Evolutionary conservation across 179 eudicot species (phyloP), one percentile per base, ranked within the genome.

Genomic region (Sideroxylon spinosum): DNA sequence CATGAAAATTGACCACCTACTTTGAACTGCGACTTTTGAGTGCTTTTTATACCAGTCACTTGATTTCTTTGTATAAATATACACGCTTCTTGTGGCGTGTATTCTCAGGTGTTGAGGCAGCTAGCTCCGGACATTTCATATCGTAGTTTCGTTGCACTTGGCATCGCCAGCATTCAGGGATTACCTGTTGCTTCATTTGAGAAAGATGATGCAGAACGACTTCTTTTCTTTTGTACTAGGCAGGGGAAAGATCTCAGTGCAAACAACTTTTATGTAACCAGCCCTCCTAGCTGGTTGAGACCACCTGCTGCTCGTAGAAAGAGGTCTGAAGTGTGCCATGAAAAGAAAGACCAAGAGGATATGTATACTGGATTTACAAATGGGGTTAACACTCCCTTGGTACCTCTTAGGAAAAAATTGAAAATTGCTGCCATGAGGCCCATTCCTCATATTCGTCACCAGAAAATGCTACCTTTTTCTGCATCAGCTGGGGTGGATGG

Each of bases 341-440:
- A 83, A 50, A 50, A 12, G 55, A 12, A 50, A 50, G 55, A 50
- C 13, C n/a, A 17, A 13, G 19, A 13, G 16, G 60, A 80, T 73
- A 84, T 79, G 78, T 78, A 74, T 37, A 37, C 79, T 65, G 74
- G 75, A 78, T 79, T 82, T n/a, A 68, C 61, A 13, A 90, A 93
- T 79, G 94, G 92, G 71, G 46, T 76, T 19, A 78, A 68, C 46
- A 79, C 11, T 61, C 84, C 90, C 4, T 48, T 56, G 20, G 84
- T 74, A 49, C 83, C 90, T 61, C 61, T 69, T 52, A 85, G 88
- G 70, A 87, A 84, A 73, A 91, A 85, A 84, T 76, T 79, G 29
- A 91, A 88, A 80, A 82, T 88, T 75, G 97, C 94, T 50, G 92
- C 97, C n/a, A 86, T 93, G 93, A 88, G 97, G 84, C 98, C 97